These are phyloP conservation scores for Boletus sp. DNA, from an alignment of 1,284 basidiomycete genomes.

Conservation along the genomic window DNA sequence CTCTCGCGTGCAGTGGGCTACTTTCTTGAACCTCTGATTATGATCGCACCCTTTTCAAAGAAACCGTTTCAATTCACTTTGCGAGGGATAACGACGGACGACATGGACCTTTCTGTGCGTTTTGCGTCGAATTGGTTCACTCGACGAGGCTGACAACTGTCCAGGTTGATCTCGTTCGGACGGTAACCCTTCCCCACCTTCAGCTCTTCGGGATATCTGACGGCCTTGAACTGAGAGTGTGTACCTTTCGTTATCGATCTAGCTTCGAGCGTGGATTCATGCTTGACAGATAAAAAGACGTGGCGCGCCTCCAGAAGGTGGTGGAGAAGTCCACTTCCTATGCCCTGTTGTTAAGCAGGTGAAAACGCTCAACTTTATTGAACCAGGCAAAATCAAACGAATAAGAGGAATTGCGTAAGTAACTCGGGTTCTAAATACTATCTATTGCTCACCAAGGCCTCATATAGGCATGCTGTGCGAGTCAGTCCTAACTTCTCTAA, in stretches of 20 bases:
- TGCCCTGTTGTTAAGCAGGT: constrained; percentile 89
- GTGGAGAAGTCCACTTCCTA: constrained; percentile 91
- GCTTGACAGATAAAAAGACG: constrained; percentile 79
- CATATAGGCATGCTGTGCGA: constrained; percentile 79
- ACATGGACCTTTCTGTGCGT: constrained; percentile 80
- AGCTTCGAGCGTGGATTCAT: constrained; percentile 2
- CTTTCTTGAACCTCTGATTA: constrained; percentile 87
- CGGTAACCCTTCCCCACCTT: constrained; percentile 89
- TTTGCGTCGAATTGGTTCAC: background rate
- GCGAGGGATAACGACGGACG: constrained; percentile 88
- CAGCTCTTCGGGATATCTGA: constrained; percentile 87
- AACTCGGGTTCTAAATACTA: background rate
- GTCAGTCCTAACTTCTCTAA: constrained; percentile 98
- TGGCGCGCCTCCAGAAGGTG: constrained; percentile 87
- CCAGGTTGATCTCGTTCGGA: constrained; percentile 84
- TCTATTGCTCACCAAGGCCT: constrained; percentile 6
- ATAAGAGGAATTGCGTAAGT: constrained; percentile 94
- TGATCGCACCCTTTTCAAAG: constrained; percentile 93
- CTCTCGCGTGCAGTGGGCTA: constrained; percentile 87
- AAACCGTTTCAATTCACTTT: constrained; percentile 79
- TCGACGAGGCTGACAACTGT: constrained; percentile 5
- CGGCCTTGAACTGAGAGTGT: constrained; percentile 78
- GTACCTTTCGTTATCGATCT: constrained; percentile 16
- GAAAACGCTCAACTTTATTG: constrained; percentile 89
- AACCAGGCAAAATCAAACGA: constrained; percentile 86